Conservation (phyloP, 1,284 basidiomycete species). For the Cryptococcus depauperatus region DNA sequence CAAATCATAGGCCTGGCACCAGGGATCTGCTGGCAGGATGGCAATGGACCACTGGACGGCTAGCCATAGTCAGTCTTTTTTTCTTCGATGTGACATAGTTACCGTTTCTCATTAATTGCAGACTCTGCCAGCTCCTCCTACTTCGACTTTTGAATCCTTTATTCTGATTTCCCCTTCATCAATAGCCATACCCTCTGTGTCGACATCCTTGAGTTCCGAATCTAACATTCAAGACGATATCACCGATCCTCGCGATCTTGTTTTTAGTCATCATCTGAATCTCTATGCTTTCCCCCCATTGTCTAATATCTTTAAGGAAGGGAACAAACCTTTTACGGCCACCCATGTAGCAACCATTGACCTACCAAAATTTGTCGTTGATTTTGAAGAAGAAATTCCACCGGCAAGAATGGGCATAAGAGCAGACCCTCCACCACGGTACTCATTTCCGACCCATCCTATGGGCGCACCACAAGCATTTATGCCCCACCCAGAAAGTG, state of each 20-base stretch:
- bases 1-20: slow-evolving; percentile 16
- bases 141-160: slow-evolving; percentile 32
- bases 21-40: slow-evolving; percentile 32
- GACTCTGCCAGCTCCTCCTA: slow-evolving; percentile 19
- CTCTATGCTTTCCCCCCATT: slow-evolving; percentile 38
- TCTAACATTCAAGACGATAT: slow-evolving; percentile 18
- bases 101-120: background rate
- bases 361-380: slow-evolving; percentile 28
- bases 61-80: slow-evolving; percentile 28
- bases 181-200: slow-evolving; percentile 30
- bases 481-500: slow-evolving; percentile 34
- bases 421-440: slow-evolving; percentile 42
- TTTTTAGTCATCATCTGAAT: slow-evolving; percentile 32
- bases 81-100: background rate
- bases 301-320: slow-evolving; percentile 4
- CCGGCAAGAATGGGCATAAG: slow-evolving; percentile 33
- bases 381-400: slow-evolving; percentile 19
- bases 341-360: slow-evolving; percentile 34
- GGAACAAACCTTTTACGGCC: slow-evolving; percentile 25
- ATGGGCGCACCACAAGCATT: slow-evolving; percentile 24
- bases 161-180: slow-evolving; percentile 34
- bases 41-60: slow-evolving; percentile 42
- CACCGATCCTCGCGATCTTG: slow-evolving; percentile 22
- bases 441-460: slow-evolving; percentile 32
- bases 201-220: slow-evolving; percentile 21